Conservation (phyloP, 2,329 filamentous ascomycete species). For the Scytalidium lignicola region DNA sequence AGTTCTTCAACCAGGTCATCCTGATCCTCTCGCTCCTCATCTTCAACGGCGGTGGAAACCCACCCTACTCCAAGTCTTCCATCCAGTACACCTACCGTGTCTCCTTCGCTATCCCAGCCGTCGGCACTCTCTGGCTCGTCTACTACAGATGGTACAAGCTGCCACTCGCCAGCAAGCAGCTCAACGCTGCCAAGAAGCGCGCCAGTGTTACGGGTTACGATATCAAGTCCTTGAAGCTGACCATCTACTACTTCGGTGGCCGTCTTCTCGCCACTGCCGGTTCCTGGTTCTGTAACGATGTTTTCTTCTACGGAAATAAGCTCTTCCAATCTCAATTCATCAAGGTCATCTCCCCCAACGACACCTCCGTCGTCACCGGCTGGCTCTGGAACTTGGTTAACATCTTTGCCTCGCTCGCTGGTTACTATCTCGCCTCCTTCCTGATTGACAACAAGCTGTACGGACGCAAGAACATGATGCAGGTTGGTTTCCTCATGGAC, state of each 20-base stretch:
- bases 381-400: slow-evolving; percentile 96
- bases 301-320: slow-evolving; percentile 99
- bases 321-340: slow-evolving; percentile 94
- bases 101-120: slow-evolving; percentile 84
- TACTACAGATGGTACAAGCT: slow-evolving; percentile 97
- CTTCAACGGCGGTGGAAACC: slow-evolving; percentile 54
- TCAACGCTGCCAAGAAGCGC: slow-evolving; percentile 80
- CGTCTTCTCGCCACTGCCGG: slow-evolving; percentile 82
- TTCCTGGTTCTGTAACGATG: slow-evolving; percentile 92
- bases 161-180: slow-evolving; percentile 78
- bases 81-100: slow-evolving; percentile 89
- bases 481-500: slow-evolving; percentile 85
- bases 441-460: slow-evolving; percentile 96
- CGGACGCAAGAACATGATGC: slow-evolving; percentile 94
- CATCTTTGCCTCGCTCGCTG: slow-evolving; percentile 75
- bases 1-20: slow-evolving; percentile 88
- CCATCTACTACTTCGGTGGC: slow-evolving; percentile 77
- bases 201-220: slow-evolving; percentile 88
- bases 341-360: slow-evolving; percentile 63
- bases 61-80: slow-evolving; percentile 71
- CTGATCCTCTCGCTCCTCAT: slow-evolving; percentile 87
- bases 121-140: slow-evolving; percentile 88
- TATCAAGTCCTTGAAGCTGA: slow-evolving; percentile 71
- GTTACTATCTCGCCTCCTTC: slow-evolving; percentile 74
- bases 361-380: slow-evolving; percentile 66